Percentiles rank a stretch among this genome's conserved stretches.
Conservation (phyloP, 2,329 filamentous ascomycete genomes). For the Fusarium mundagurra region DNA sequence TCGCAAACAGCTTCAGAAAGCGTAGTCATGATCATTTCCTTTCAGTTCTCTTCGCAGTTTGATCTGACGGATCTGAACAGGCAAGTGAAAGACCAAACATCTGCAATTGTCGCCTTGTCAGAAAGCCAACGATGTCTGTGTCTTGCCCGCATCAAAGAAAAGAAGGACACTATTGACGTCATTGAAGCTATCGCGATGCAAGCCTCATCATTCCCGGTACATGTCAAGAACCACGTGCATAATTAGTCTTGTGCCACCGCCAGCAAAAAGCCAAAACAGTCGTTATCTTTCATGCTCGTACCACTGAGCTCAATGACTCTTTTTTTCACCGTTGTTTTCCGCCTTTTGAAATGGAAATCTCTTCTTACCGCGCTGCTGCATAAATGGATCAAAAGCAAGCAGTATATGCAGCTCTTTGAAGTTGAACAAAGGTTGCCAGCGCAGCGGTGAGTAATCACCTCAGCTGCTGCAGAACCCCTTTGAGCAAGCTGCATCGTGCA, state of each 20-base stretch:
- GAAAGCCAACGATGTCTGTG: neutral
- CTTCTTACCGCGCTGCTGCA: rapidly evolving
- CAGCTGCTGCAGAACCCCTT: neutral
- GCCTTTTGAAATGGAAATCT: rapidly evolving
- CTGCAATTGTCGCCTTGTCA: rapidly evolving
- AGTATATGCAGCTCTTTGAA: neutral
- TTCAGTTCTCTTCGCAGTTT: rapidly evolving
- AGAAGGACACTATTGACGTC: rapidly evolving
- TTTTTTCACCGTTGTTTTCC: neutral
- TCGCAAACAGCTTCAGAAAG: too few species aligned
- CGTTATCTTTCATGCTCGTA: neutral
- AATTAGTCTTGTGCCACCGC: rapidly evolving
- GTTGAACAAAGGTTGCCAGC: neutral
- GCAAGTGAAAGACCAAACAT: neutral
- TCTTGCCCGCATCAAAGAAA: too few species aligned
- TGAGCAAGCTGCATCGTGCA: neutral
- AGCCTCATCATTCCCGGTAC: neutral
- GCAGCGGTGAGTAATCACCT: neutral
- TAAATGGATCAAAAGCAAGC: neutral
- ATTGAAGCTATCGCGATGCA: neutral
- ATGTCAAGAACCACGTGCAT: neutral
- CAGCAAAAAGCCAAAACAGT: neutral
- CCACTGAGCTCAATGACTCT: rapidly evolving
- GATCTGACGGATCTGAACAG: neutral
- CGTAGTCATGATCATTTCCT: rapidly evolving